These are phyloP conservation scores for Monosporascus sp. DNA, from an alignment of 2,329 filamentous ascomycete genomes.

Conservation along the genomic window DNA sequence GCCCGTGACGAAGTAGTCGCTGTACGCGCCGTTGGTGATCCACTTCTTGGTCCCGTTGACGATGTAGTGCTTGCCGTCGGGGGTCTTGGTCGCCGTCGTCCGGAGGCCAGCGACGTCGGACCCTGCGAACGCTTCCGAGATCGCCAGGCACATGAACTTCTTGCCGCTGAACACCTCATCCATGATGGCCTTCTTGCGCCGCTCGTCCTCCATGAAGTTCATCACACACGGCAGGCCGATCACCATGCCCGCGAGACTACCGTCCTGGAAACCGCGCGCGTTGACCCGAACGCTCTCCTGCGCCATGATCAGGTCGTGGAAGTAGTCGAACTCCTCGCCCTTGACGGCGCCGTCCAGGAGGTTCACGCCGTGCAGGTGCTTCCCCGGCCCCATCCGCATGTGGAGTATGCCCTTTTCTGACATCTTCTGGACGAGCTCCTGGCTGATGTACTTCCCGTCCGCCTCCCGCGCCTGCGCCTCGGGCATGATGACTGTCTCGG, in stretches of 20 bases:
- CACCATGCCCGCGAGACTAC: constrained; percentile 81
- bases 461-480: constrained; percentile 73
- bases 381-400: constrained; percentile 78
- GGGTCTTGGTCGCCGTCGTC: constrained; percentile 72
- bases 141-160: constrained; percentile 85
- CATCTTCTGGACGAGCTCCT: constrained; percentile 74
- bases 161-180: constrained; percentile 70
- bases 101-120: constrained; percentile 75
- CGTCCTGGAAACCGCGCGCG: constrained; percentile 77
- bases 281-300: constrained; percentile 70
- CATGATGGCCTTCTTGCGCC: constrained; percentile 61
- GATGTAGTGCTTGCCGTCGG: constrained; percentile 68
- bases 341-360: constrained; percentile 66
- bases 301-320: constrained; percentile 71
- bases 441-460: constrained; percentile 65
- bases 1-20: constrained; percentile 78
- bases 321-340: constrained; percentile 80
- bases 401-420: constrained; percentile 67
- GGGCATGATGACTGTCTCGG: constrained; percentile 63
- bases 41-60: constrained; percentile 77
- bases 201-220: constrained; percentile 67
- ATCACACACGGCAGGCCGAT: constrained; percentile 76
- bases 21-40: constrained; percentile 78
- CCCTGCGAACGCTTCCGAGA: constrained; percentile 84
- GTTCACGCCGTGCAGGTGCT: constrained; percentile 68